Evolutionary conservation across 129 eudicot genomes (phyloP).

Genomic region (Escallonia herrerae): DNA sequence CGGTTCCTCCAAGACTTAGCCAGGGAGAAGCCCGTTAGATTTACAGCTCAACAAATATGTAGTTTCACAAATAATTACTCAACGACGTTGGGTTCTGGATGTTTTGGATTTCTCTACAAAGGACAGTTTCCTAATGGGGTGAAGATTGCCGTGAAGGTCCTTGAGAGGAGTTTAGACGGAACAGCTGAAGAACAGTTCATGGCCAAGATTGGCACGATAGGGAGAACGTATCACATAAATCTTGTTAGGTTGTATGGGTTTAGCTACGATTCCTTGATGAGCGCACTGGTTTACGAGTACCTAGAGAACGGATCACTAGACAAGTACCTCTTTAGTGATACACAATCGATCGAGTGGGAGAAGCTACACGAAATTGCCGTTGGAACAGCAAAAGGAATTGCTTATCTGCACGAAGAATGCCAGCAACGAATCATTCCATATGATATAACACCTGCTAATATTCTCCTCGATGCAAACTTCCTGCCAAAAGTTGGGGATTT

Average conservation of each 20-base stretch:
- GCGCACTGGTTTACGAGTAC: constrained; percentile 30
- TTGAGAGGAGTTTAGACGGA: constrained; percentile 11
- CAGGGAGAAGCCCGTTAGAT: constrained; percentile 26
- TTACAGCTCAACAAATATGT: constrained; percentile 23
- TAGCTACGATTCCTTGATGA: constrained; percentile 19
- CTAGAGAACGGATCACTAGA: constrained; percentile 31
- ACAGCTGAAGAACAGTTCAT: constrained; percentile 26
- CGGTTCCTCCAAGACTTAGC: constrained; percentile 2
- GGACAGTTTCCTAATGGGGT: constrained; percentile 13
- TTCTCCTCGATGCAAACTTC: constrained; percentile 18
- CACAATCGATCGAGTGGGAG: background rate
- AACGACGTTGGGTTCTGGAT: constrained; percentile 19
- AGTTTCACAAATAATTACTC: constrained; percentile 17
- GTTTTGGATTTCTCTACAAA: constrained; percentile 28
- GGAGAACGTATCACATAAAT: constrained; percentile 32
- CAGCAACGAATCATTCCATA: constrained; percentile 27
- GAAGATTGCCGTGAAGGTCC: constrained; percentile 21
- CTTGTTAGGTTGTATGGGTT: constrained; percentile 28
- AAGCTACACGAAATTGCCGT: constrained; percentile 24
- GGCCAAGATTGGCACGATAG: constrained; percentile 34
- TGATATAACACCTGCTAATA: constrained; percentile 31
- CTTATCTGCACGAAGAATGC: constrained; percentile 32
- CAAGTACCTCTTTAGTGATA: constrained; percentile 12
- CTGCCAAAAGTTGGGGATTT: constrained; percentile 31
- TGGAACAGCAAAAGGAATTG: constrained; percentile 22